phyloP scores from a whole-genome alignment of 768 basidiomycete genomes.

The Boletus reticulatus region DNA sequence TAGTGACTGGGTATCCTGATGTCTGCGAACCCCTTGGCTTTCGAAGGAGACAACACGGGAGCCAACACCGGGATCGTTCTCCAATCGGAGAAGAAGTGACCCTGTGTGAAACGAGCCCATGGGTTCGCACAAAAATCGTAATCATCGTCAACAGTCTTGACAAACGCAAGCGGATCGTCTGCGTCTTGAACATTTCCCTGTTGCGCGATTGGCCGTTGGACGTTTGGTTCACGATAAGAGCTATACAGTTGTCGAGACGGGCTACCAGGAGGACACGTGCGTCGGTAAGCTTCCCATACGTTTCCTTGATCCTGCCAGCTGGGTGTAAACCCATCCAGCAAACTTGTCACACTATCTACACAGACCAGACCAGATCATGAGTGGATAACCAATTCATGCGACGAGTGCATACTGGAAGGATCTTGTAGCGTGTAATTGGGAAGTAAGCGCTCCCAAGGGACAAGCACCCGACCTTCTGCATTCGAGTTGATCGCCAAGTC shows the following conservation, averaged over 20 bases:
- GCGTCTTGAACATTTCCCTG: constrained; percentile 23
- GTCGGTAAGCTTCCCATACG: constrained; percentile 93
- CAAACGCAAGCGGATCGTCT: constrained; percentile 66
- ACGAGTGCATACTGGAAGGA: constrained; percentile 26
- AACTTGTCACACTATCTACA: neutral
- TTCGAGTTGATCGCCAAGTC: constrained; percentile 92
- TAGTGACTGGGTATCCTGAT: constrained; percentile 96
- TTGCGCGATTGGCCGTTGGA: constrained; percentile 27
- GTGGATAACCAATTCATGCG: neutral
- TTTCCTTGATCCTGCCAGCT: constrained; percentile 85
- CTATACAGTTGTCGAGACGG: constrained; percentile 82
- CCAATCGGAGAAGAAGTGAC: constrained; percentile 98
- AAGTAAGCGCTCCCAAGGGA: constrained; percentile 86
- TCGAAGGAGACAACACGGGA: constrained; percentile 92
- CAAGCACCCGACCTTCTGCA: constrained; percentile 90
- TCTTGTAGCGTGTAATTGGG: constrained; percentile 61
- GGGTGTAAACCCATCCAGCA: constrained; percentile 30
- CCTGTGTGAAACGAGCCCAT: constrained; percentile 83
- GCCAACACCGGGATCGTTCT: constrained; percentile 81
- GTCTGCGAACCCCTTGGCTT: constrained; percentile 80
- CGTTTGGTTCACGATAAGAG: constrained; percentile 57
- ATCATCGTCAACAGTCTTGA: constrained; percentile 53
- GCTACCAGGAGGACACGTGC: constrained; percentile 81
- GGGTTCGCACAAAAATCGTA: constrained; percentile 81
- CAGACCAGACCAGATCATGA: neutral